Evolutionary conservation across 179 eudicot species (phyloP).

Genomic region (Silene noctiflora): DNA sequence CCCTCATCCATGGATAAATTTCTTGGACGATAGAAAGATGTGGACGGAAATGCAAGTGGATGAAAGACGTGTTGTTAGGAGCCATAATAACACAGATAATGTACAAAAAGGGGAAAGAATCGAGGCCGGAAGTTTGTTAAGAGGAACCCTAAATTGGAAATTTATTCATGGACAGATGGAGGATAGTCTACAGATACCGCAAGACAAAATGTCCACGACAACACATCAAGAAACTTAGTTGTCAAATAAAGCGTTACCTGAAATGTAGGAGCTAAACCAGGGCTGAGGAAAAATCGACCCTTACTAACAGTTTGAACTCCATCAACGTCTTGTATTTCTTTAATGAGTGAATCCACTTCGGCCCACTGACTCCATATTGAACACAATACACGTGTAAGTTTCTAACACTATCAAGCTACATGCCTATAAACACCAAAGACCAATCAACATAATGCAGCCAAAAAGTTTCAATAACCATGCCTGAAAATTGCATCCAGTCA

Average conservation of each 20-base stretch:
- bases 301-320: slow-evolving; percentile 72
- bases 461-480: not conserved
- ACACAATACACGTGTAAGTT: slow-evolving; percentile 12
- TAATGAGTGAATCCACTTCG: slow-evolving; percentile 75
- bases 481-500: slow-evolving; percentile 5
- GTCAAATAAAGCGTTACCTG: slow-evolving; percentile 44
- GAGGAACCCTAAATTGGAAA: too few species aligned
- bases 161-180: too few species aligned
- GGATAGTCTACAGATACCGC: not conserved
- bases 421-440: not conserved
- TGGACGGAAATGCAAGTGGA: too few species aligned
- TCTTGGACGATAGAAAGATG: too few species aligned
- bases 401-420: not conserved
- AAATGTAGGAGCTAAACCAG: slow-evolving; percentile 94
- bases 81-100: too few species aligned
- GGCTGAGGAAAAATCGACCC: slow-evolving; percentile 86
- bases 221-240: slow-evolving; percentile 1
- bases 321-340: slow-evolving; percentile 61
- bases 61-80: not conserved
- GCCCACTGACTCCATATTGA: slow-evolving; percentile 59
- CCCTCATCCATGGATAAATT: too few species aligned
- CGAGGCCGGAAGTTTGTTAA: too few species aligned
- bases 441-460: not conserved
- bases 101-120: too few species aligned
- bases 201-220: not conserved